Evolutionary conservation across 2,329 filamentous ascomycete genomes (phyloP).

Genomic region (Metarhizium guizhouense): DNA sequence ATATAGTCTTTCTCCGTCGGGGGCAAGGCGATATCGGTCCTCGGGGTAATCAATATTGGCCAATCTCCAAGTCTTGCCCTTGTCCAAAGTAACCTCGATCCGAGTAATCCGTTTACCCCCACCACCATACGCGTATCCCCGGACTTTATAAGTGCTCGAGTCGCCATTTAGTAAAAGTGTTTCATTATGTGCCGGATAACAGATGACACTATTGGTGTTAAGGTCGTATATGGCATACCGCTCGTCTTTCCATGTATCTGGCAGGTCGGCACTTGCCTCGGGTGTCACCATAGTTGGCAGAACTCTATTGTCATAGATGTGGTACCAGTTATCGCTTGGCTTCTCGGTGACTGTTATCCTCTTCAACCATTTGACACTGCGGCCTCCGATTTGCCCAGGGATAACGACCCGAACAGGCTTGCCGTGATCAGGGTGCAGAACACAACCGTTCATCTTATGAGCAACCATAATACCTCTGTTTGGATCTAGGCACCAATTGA

Average conservation of each 20-base stretch:
- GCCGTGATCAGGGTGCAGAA: constrained; percentile 74
- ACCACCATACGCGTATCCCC: constrained; percentile 82
- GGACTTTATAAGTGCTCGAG: constrained; percentile 50
- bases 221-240: constrained; percentile 90
- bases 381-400: constrained; percentile 83
- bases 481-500: constrained; percentile 80
- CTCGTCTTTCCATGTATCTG: constrained; percentile 78
- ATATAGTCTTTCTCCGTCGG: constrained; percentile 54
- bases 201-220: constrained; percentile 76
- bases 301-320: constrained; percentile 88
- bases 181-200: constrained; percentile 73
- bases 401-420: constrained; percentile 76
- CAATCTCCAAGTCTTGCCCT: constrained; percentile 70
- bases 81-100: constrained; percentile 76
- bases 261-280: constrained; percentile 65
- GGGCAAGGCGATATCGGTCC: constrained; percentile 63
- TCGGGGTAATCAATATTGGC: constrained; percentile 76
- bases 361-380: constrained; percentile 90
- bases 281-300: constrained; percentile 79
- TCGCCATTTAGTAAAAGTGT: constrained; percentile 40
- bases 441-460: constrained; percentile 83
- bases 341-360: constrained; percentile 66
- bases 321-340: constrained; percentile 90
- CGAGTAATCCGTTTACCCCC: constrained; percentile 77
- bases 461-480: constrained; percentile 80